phyloP scores from a whole-genome alignment of 116 monocot genomes.

The Iris pallida region DNA sequence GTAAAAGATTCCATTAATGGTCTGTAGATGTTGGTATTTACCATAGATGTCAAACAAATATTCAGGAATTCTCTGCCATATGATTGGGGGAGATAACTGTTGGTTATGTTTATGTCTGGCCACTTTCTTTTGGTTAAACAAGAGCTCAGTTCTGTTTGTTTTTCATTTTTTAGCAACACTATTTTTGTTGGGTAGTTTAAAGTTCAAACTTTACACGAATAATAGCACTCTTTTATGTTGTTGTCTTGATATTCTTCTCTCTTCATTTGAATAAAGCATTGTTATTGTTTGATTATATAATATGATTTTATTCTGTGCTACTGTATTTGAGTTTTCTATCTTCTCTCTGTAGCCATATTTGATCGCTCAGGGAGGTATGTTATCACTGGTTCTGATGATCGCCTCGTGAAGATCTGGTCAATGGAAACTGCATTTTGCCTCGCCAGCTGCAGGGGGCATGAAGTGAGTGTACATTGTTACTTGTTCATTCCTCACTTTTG shows the following conservation, averaged over 20 bases:
- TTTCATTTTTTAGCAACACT: too few relatives aligned
- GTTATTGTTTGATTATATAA: not conserved
- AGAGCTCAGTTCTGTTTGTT: too few relatives aligned
- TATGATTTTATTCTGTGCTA: not conserved
- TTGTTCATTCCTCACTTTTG: not conserved
- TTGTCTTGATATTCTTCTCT: not conserved
- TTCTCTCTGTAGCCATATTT: slow-evolving; percentile 65
- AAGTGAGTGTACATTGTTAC: slow-evolving; percentile 50
- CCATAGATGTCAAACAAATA: too few relatives aligned
- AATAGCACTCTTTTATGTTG: too few relatives aligned
- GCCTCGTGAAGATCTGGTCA: slow-evolving; percentile 95
- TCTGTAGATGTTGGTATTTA: too few relatives aligned
- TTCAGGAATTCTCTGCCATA: too few relatives aligned
- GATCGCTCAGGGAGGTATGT: slow-evolving; percentile 81
- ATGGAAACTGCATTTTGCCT: slow-evolving; percentile 96
- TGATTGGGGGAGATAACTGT: too few relatives aligned
- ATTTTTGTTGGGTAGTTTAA: not conserved
- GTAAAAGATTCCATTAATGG: too few relatives aligned
- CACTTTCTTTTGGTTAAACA: too few relatives aligned
- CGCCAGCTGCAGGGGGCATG: slow-evolving; percentile 94
- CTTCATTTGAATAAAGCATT: not conserved
- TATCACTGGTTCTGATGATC: slow-evolving; percentile 96
- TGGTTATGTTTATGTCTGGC: too few relatives aligned
- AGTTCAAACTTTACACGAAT: too few relatives aligned
- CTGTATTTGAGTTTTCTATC: not conserved